Percentiles rank a stretch among this genome's conserved stretches.
Conservation (phyloP, 768 basidiomycete genomes). For the Exsudoporus frostii region DNA sequence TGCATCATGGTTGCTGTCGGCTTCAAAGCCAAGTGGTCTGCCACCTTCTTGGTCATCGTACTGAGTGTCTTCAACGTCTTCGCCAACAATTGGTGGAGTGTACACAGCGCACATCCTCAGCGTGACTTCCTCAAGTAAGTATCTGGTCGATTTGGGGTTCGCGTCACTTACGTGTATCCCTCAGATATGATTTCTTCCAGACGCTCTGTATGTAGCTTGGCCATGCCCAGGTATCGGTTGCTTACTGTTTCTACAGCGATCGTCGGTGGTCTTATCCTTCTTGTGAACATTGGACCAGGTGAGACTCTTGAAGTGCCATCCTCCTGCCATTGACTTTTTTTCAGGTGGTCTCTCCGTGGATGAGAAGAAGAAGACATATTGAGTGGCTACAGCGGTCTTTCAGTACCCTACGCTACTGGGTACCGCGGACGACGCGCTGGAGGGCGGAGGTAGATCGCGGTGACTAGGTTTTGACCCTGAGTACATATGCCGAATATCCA, state of each 20-base stretch:
- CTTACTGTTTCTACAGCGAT: constrained; percentile 52
- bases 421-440: background rate
- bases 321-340: background rate
- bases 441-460: constrained; percentile 9
- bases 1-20: constrained; percentile 97
- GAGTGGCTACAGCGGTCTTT: constrained; percentile 1
- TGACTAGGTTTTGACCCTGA: constrained; percentile 1
- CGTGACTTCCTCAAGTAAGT: constrained; percentile 96
- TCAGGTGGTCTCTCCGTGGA: constrained; percentile 92
- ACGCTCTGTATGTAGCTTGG: constrained; percentile 60
- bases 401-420: background rate
- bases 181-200: constrained; percentile 98
- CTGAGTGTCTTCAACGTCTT: constrained; percentile 96
- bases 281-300: constrained; percentile 99
- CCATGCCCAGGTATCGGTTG: background rate
- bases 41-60: constrained; percentile 89
- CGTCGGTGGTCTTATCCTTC: constrained; percentile 93
- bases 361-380: constrained; percentile 98
- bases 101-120: constrained; percentile 89
- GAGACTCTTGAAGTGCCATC: constrained; percentile 15
- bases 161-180: constrained; percentile 21
- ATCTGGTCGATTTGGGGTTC: background rate
- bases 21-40: constrained; percentile 99
- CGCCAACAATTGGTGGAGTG: constrained; percentile 98
- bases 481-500: constrained; percentile 21